Percentiles rank a stretch among this genome's conserved stretches.
These are phyloP conservation scores for Lactarius vividus DNA, from an alignment of 768 basidiomycete species.

Conservation along the genomic window DNA sequence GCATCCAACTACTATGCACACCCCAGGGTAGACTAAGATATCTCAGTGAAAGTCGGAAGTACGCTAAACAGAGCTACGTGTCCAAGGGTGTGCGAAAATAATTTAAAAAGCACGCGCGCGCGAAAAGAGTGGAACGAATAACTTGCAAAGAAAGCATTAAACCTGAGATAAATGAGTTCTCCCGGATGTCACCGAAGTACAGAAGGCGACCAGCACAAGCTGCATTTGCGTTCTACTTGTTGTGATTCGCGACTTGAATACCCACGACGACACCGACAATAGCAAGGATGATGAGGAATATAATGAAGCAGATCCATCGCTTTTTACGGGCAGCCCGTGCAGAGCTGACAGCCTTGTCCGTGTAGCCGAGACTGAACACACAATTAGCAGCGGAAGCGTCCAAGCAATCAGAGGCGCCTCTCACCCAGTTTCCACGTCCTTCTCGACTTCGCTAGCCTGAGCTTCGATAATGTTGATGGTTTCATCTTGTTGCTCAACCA, in stretches of 20 bases:
- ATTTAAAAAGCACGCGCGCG: neutral
- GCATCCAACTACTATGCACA: slow-evolving; percentile 3
- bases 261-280: slow-evolving; percentile 64
- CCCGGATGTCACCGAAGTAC: neutral
- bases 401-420: slow-evolving; percentile 27
- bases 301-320: slow-evolving; percentile 95
- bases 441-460: slow-evolving; percentile 68
- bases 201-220: neutral
- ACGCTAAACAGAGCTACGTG: slow-evolving; percentile 3
- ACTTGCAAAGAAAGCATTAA: slow-evolving; percentile 7
- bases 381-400: slow-evolving; percentile 14
- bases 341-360: slow-evolving; percentile 80
- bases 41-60: slow-evolving; percentile 6
- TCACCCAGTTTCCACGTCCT: slow-evolving; percentile 84
- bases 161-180: slow-evolving; percentile 8
- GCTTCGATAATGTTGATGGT: slow-evolving; percentile 79
- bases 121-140: slow-evolving; percentile 7
- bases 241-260: slow-evolving; percentile 50
- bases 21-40: slow-evolving; percentile 7
- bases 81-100: slow-evolving; percentile 10
- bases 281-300: slow-evolving; percentile 59
- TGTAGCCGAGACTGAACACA: slow-evolving; percentile 64
- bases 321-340: slow-evolving; percentile 90
- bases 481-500: slow-evolving; percentile 94
- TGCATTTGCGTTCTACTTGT: slow-evolving; percentile 32